Percentiles rank a stretch among this genome's conserved stretches.
phyloP scores from a whole-genome alignment of 2,329 filamentous ascomycete genomes.

The Colletotrichum zoysiae region DNA sequence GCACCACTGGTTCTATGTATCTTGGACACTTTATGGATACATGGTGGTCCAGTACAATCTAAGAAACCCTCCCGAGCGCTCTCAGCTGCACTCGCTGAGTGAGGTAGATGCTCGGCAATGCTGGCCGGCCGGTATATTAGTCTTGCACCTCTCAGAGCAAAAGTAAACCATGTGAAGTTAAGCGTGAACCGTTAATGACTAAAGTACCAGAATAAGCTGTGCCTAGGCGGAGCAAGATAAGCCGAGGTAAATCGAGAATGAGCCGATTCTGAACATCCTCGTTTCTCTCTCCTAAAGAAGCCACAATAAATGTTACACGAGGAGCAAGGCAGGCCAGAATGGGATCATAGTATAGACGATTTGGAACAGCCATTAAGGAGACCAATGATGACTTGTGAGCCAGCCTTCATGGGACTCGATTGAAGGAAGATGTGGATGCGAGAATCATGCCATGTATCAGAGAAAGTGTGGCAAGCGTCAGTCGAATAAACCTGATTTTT shows the following conservation, averaged over 20 bases:
- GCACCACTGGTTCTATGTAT: too few species aligned
- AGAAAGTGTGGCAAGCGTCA: background rate
- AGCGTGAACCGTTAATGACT: background rate
- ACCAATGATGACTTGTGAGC: background rate
- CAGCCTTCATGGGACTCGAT: background rate
- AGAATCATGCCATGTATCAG: background rate
- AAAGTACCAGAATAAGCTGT: too few species aligned
- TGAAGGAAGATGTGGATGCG: background rate
- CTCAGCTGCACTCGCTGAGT: too few species aligned
- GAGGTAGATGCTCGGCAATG: background rate
- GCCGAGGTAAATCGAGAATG: background rate
- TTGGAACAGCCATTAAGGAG: background rate
- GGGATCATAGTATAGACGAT: too few species aligned
- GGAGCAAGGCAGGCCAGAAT: background rate
- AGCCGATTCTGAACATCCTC: too few species aligned
- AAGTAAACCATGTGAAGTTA: background rate
- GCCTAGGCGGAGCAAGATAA: too few species aligned
- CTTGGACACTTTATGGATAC: too few species aligned
- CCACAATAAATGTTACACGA: background rate
- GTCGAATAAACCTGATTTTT: background rate
- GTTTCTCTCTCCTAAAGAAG: background rate
- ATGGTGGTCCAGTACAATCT: too few species aligned
- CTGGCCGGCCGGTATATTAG: too few species aligned
- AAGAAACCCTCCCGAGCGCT: too few species aligned
- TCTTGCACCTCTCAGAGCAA: background rate